Percentiles rank a stretch among this genome's conserved stretches.
These are phyloP conservation scores for Globisporangium polare DNA, from an alignment of 352 stramenopile species.

Conservation along the genomic window DNA sequence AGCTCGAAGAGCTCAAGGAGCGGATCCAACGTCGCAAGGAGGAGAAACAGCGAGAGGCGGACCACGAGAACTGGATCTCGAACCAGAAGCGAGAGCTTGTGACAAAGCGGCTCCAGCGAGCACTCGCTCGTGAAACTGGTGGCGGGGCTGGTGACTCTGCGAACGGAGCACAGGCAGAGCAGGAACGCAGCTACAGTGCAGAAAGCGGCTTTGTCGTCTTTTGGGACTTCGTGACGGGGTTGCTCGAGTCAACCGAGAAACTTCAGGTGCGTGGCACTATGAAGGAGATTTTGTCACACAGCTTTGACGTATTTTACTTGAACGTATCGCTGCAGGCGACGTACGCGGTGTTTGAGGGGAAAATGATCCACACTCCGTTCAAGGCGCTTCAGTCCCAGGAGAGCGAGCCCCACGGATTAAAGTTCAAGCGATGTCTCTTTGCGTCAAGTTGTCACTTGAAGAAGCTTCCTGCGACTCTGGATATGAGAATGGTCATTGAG, in stretches of 20 bases:
- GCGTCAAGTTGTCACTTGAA: constrained; percentile 25
- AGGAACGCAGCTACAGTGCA: constrained; percentile 21
- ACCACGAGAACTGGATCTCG: constrained; percentile 46
- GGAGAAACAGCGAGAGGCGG: constrained; percentile 40
- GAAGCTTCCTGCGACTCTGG: constrained; percentile 21
- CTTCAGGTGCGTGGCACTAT: constrained; percentile 28
- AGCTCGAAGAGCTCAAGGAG: constrained; percentile 53
- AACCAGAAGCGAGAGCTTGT: constrained; percentile 54
- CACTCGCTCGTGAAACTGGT: constrained; percentile 23
- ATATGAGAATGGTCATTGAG: constrained; percentile 38
- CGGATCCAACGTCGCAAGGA: constrained; percentile 31
- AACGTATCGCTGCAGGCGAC: constrained; percentile 26
- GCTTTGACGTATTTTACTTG: no score
- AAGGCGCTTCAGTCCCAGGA: constrained; percentile 32
- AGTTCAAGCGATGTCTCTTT: constrained; percentile 30
- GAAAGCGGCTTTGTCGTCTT: constrained; percentile 37
- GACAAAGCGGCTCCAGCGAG: constrained; percentile 33
- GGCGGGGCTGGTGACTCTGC: not conserved
- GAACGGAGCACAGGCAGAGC: not conserved
- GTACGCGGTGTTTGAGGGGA: constrained; percentile 43
- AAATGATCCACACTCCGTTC: constrained; percentile 33
- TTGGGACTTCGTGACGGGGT: constrained; percentile 40
- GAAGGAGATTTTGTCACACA: no score
- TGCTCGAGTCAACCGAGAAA: constrained; percentile 20
- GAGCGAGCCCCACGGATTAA: constrained; percentile 21